phyloP scores from a whole-genome alignment of 352 stramenopile species.

The Globisporangium okanoganense region DNA sequence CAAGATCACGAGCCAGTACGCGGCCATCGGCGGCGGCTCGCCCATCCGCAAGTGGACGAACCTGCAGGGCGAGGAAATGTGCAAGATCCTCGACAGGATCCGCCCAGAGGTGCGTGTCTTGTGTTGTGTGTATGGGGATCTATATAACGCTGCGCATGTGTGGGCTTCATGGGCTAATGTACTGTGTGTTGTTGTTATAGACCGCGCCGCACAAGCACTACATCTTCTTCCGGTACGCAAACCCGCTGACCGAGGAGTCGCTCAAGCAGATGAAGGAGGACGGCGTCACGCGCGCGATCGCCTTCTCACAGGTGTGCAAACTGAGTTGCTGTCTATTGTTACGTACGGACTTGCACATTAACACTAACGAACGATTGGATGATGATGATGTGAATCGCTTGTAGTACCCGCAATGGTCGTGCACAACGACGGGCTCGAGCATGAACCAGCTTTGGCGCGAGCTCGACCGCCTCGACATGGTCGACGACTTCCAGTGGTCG shows the following conservation, averaged over 20 bases:
- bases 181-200: slow-evolving; percentile 19
- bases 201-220: slow-evolving; percentile 93
- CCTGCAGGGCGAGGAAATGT: slow-evolving; percentile 91
- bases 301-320: slow-evolving; percentile 87
- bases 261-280: slow-evolving; percentile 94
- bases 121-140: slow-evolving; percentile 8
- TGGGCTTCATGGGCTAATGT: not conserved
- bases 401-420: slow-evolving; percentile 97
- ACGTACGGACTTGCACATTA: not conserved
- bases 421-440: slow-evolving; percentile 96
- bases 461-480: slow-evolving; percentile 86
- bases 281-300: slow-evolving; percentile 93
- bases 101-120: slow-evolving; percentile 57
- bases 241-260: slow-evolving; percentile 96
- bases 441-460: slow-evolving; percentile 90
- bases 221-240: slow-evolving; percentile 98
- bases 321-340: not conserved
- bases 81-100: slow-evolving; percentile 85
- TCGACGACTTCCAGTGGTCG: slow-evolving; percentile 76
- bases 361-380: not conserved
- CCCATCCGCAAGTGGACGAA: slow-evolving; percentile 98
- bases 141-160: not conserved
- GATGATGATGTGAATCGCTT: not conserved
- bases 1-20: slow-evolving; percentile 95
- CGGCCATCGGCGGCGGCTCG: slow-evolving; percentile 95